These are phyloP conservation scores for Curvularia spicifera DNA, from an alignment of 2,329 filamentous ascomycete species.

Conservation along the genomic window DNA sequence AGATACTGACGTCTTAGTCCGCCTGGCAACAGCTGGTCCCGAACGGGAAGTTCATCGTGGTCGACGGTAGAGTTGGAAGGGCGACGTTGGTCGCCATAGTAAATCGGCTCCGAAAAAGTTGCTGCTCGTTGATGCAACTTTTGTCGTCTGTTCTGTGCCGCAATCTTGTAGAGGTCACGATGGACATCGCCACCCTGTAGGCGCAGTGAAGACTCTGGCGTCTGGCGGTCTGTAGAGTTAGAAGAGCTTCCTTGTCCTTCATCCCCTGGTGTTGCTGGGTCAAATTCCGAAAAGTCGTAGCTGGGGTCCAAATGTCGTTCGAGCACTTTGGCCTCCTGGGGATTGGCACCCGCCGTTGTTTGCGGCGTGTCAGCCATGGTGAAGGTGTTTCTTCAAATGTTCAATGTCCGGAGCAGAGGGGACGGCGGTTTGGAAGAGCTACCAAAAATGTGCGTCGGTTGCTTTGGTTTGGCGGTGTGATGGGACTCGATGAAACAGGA, in stretches of 20 bases:
- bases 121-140: constrained; percentile 63
- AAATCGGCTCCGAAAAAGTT: constrained; percentile 67
- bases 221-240: constrained; percentile 26
- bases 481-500: constrained; percentile 18
- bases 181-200: constrained; percentile 81
- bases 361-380: constrained; percentile 41
- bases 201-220: constrained; percentile 68
- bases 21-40: constrained; percentile 58
- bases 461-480: constrained; percentile 27
- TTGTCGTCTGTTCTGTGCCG: constrained; percentile 60
- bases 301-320: constrained; percentile 52
- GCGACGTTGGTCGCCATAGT: constrained; percentile 25
- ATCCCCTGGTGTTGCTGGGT: constrained; percentile 38
- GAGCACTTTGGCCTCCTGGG: constrained; percentile 48
- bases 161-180: constrained; percentile 77
- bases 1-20: constrained; percentile 63
- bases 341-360: constrained; percentile 36
- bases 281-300: constrained; percentile 52
- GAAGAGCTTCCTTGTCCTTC: constrained; percentile 36
- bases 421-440: neutral
- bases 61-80: constrained; percentile 34
- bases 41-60: constrained; percentile 50
- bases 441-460: constrained; percentile 11
- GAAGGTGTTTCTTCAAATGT: constrained; percentile 4
- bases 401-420: neutral